A percentile compares a stretch with the other conserved stretches of the same genome.
These are phyloP conservation scores for Globisporangium orthogonon DNA, from an alignment of 352 stramenopile genomes.

Conservation along the genomic window DNA sequence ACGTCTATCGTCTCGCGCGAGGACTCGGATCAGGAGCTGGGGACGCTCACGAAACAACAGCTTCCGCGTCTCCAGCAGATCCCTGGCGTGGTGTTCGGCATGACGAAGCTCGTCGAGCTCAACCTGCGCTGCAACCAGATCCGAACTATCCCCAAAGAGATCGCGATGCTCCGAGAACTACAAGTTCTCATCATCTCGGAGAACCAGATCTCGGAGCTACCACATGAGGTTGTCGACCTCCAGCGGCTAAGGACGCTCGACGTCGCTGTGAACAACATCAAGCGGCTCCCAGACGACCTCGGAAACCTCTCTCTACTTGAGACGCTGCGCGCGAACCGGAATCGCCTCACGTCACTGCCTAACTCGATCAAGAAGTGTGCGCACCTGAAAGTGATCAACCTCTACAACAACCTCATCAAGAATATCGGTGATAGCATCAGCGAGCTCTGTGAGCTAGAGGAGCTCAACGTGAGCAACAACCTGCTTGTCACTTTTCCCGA, in stretches of 20 bases:
- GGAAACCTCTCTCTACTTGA: slow-evolving; percentile 46
- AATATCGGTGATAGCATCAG: slow-evolving; percentile 38
- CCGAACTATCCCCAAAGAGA: slow-evolving; percentile 41
- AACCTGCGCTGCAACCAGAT: slow-evolving; percentile 68
- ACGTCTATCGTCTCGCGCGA: slow-evolving; percentile 47
- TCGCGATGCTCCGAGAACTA: slow-evolving; percentile 36
- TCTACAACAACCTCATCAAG: slow-evolving; percentile 74
- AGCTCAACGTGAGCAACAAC: slow-evolving; percentile 75
- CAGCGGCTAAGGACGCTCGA: slow-evolving; percentile 40
- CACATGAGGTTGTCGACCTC: slow-evolving; percentile 38
- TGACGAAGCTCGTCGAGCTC: slow-evolving; percentile 53
- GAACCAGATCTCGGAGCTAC: slow-evolving; percentile 56
- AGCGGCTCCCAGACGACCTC: slow-evolving; percentile 34
- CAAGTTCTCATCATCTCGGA: slow-evolving; percentile 48
- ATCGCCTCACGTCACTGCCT: slow-evolving; percentile 41
- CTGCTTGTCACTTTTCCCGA: slow-evolving; percentile 28
- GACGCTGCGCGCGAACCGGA: slow-evolving; percentile 44
- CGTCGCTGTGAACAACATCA: slow-evolving; percentile 52
- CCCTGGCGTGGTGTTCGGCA: slow-evolving; percentile 49
- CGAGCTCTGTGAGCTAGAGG: slow-evolving; percentile 46
- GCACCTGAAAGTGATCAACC: slow-evolving; percentile 49
- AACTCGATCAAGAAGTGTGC: slow-evolving; percentile 44
- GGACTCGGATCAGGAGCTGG: slow-evolving; percentile 23
- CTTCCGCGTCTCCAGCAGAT: slow-evolving; percentile 43
- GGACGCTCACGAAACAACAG: slow-evolving; percentile 45